Conservation (phyloP, 116 monocot genomes). For the Dioscorea cayenensis region DNA sequence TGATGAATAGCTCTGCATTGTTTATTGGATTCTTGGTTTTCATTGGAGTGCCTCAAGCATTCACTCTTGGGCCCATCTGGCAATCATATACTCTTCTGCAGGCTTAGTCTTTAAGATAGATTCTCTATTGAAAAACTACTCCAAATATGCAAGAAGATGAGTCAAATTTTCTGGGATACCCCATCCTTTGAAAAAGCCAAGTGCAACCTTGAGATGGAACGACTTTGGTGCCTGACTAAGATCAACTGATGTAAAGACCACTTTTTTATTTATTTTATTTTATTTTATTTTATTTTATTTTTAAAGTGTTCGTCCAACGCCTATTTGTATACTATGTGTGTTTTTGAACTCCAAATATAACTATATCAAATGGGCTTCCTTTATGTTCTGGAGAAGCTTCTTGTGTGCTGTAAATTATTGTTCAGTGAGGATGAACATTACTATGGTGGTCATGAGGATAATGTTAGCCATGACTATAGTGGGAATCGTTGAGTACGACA, state of each 20-base stretch:
- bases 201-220: slow-evolving; percentile 58
- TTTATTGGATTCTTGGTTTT: no score
- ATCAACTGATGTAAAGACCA: slow-evolving; percentile 77
- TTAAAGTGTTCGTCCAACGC: slow-evolving; percentile 72
- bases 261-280: no score
- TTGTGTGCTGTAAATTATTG: slow-evolving; percentile 86
- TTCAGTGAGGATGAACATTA: slow-evolving; percentile 70
- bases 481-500: slow-evolving; percentile 52
- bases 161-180: slow-evolving; percentile 53
- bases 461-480: slow-evolving; percentile 10
- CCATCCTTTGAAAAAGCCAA: slow-evolving; percentile 80
- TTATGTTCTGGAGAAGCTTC: slow-evolving; percentile 88
- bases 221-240: slow-evolving; percentile 71
- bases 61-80: slow-evolving; percentile 84
- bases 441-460: slow-evolving; percentile 16
- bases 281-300: no score
- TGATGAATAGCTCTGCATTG: background rate
- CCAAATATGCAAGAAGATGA: slow-evolving; percentile 42
- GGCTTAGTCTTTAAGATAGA: slow-evolving; percentile 73
- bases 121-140: slow-evolving; percentile 63
- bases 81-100: slow-evolving; percentile 62
- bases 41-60: slow-evolving; percentile 27
- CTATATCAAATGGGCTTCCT: slow-evolving; percentile 86
- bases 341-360: slow-evolving; percentile 87
- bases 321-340: slow-evolving; percentile 64